Evolutionary conservation across 164 flowering plant genomes (phyloP).

Genomic region (Protea cynaroides): DNA sequence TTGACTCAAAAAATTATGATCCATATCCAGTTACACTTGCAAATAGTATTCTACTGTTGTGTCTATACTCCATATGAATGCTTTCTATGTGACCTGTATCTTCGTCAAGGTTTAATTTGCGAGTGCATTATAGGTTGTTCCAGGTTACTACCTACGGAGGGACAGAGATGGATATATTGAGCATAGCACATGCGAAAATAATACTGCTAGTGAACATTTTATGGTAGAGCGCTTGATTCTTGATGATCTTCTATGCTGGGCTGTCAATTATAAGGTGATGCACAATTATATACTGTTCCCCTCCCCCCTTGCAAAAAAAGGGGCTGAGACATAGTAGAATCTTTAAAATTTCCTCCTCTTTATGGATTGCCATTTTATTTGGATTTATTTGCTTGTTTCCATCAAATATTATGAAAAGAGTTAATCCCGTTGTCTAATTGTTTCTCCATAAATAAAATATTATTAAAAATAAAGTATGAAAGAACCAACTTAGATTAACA

Average conservation of each 20-base stretch:
- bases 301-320: background rate
- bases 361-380: no score
- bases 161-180: conserved; percentile 73
- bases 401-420: no score
- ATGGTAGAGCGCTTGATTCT: conserved; percentile 88
- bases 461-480: no score
- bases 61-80: background rate
- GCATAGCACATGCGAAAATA: conserved; percentile 78
- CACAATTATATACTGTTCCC: background rate
- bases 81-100: background rate
- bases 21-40: conserved; percentile 3
- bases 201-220: conserved; percentile 93
- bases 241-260: conserved; percentile 88
- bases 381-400: no score
- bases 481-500: no score
- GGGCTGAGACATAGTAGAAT: no score
- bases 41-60: no score
- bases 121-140: conserved; percentile 62
- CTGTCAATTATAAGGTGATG: conserved; percentile 72
- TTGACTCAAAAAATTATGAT: conserved; percentile 4
- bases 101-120: conserved; percentile 1
- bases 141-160: conserved; percentile 91
- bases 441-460: no score
- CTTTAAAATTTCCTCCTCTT: no score
- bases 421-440: no score